Percentiles rank a stretch among this genome's conserved stretches.
phyloP scores from a whole-genome alignment of 208 protist genomes.

The Leishmania guyanensis region DNA sequence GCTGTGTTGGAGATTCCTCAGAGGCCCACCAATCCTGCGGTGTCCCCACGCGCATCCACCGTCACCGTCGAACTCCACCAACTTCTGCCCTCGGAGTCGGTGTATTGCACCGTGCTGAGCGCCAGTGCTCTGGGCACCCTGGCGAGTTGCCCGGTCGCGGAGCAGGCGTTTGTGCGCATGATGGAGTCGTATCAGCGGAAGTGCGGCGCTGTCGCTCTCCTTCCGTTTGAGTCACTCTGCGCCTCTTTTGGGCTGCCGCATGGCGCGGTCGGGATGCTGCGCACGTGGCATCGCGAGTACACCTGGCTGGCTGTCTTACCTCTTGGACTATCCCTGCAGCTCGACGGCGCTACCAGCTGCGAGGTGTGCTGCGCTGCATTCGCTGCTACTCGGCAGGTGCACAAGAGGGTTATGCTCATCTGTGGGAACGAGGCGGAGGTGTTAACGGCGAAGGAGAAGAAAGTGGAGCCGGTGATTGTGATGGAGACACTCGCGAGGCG shows the following conservation, averaged over 20 bases:
- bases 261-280: conserved; percentile 31
- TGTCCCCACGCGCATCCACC: not conserved
- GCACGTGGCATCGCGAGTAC: conserved; percentile 41
- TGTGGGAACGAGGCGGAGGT: conserved; percentile 39
- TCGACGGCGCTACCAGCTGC: conserved; percentile 28
- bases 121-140: conserved; percentile 43
- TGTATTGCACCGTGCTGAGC: conserved; percentile 74
- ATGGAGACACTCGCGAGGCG: conserved; percentile 33
- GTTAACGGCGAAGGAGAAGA: conserved; percentile 32
- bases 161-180: conserved; percentile 75
- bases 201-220: conserved; percentile 51
- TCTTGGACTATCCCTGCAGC: conserved; percentile 60
- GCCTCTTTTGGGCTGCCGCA: conserved; percentile 21
- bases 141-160: conserved; percentile 26
- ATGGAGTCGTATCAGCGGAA: conserved; percentile 73
- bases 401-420: conserved; percentile 65
- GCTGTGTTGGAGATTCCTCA: not conserved
- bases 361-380: conserved; percentile 57
- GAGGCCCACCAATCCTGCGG: not conserved
- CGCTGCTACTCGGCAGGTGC: conserved; percentile 17
- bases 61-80: conserved; percentile 22
- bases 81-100: conserved; percentile 22
- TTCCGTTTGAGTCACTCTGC: conserved; percentile 56
- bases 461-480: conserved; percentile 49
- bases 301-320: conserved; percentile 66